Conservation (phyloP, 2,329 filamentous ascomycete species). For the Colletotrichum sp. region DNA sequence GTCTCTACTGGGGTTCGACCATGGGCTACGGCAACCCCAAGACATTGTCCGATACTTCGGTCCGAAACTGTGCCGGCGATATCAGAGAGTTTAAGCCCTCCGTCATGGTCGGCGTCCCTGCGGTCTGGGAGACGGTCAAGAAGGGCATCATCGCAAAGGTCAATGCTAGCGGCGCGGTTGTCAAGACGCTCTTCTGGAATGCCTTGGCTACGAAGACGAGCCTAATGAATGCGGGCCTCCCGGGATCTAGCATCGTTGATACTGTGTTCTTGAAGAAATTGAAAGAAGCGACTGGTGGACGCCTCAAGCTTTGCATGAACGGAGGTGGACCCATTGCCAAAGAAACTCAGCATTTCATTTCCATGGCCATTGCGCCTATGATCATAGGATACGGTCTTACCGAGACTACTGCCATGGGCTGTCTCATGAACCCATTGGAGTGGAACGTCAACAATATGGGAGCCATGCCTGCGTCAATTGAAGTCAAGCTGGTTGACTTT, state of each 20-base stretch:
- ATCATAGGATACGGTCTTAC: conserved; percentile 88
- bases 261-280: conserved; percentile 88
- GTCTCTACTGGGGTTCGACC: conserved; percentile 82
- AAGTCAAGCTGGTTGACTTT: conserved; percentile 88
- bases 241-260: conserved; percentile 74
- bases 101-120: conserved; percentile 84
- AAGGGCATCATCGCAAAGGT: conserved; percentile 86
- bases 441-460: conserved; percentile 78
- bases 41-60: conserved; percentile 81
- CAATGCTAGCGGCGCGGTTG: conserved; percentile 68
- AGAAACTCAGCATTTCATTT: conserved; percentile 87
- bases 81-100: conserved; percentile 86
- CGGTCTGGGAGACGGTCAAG: conserved; percentile 91
- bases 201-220: conserved; percentile 58
- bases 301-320: conserved; percentile 82
- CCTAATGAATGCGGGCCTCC: conserved; percentile 59
- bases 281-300: conserved; percentile 86
- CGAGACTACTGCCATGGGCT: conserved; percentile 81
- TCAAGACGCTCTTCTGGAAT: conserved; percentile 77
- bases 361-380: conserved; percentile 88
- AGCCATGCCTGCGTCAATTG: conserved; percentile 74
- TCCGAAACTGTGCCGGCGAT: conserved; percentile 86
- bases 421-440: conserved; percentile 75
- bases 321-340: conserved; percentile 85
- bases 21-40: conserved; percentile 91